Evolutionary conservation across 176 grass and related monocot genomes (phyloP), one percentile per base, ranked within the genome.

Genomic region (Thalia dealbata): DNA sequence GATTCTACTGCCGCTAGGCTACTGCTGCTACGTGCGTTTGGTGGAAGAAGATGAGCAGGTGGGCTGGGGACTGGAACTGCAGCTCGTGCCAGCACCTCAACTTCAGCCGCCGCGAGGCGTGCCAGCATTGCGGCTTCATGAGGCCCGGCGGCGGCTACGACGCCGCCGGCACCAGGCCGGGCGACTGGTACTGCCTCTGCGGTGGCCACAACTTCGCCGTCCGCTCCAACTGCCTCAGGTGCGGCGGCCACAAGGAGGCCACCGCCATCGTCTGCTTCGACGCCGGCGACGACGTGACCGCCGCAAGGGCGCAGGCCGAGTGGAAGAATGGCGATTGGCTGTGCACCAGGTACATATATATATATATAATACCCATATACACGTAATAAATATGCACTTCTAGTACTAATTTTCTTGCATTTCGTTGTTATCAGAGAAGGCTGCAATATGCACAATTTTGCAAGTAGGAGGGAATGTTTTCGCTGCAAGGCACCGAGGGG

Each of bases 291-390:
- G 87, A 87, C 42, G 78, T 8, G 9, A 3, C 78, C 15, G 84
- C 89, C 81, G 77, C 84, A 15, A 86, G 89, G 54, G 65, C 35
- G 8, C 18, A 6, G 15, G 86, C 89, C 64, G 90, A 83, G 16
- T 97, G 93, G 93, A 97, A 92, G 76, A 90, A 89, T 58, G 93
- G 93, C 19, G 93, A 97, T 77, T 97, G 93, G 93, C 84, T 97
- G 83, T 97, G 93, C 73, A 92, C 89, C 60, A 96, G 92, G 92
- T 96, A 64, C 26, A 15, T 29, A 15, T 10, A 64, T 29, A 9
- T 3, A n/a, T n/a, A n/a, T n/a, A n/a, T n/a, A n/a, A n/a, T n/a
- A n/a, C n/a, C n/a, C n/a, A n/a, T n/a, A n/a, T n/a, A n/a, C n/a
- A n/a, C n/a, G n/a, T n/a, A n/a, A n/a, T n/a, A n/a, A n/a, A n/a